phyloP scores from a whole-genome alignment of 2,329 filamentous ascomycete genomes.

The Phyllosticta capitalensis region DNA sequence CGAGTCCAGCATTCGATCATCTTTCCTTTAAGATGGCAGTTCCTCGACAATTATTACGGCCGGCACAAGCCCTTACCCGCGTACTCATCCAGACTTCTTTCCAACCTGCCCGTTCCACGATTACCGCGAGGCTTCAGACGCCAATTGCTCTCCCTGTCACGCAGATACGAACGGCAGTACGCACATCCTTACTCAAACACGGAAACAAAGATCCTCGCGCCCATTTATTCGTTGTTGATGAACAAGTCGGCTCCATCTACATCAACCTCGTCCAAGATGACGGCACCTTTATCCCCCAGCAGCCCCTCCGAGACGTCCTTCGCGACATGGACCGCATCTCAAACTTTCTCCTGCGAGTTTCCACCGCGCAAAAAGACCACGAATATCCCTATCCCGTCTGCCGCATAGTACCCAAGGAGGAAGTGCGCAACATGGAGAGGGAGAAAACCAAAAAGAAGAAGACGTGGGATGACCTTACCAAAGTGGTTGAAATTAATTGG shows the following conservation, averaged over 20 bases:
- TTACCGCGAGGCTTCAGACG: not conserved
- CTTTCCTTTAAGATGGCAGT: not conserved
- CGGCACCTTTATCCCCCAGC: slow-evolving; percentile 26
- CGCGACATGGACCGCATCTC: slow-evolving; percentile 38
- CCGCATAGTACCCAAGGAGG: slow-evolving; percentile 54
- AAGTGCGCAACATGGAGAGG: slow-evolving; percentile 37
- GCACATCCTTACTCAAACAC: slow-evolving; percentile 1
- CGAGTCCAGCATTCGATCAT: not conserved
- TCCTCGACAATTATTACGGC: slow-evolving; percentile 22
- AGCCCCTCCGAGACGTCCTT: slow-evolving; percentile 30
- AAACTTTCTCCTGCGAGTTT: slow-evolving; percentile 43
- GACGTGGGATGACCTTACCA: slow-evolving; percentile 33
- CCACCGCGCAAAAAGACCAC: slow-evolving; percentile 16
- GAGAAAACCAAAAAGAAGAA: slow-evolving; percentile 29
- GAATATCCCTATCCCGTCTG: slow-evolving; percentile 53
- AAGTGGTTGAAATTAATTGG: slow-evolving; percentile 88
- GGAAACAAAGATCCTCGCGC: not conserved
- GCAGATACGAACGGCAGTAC: not conserved
- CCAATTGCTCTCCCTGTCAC: slow-evolving; percentile 17
- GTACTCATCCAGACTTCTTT: slow-evolving; percentile 27
- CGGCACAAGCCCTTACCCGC: slow-evolving; percentile 34
- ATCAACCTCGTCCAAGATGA: slow-evolving; percentile 37
- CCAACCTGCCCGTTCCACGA: not conserved
- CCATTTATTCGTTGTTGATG: slow-evolving; percentile 24
- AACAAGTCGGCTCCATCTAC: slow-evolving; percentile 36